Percentiles rank a stretch among this genome's conserved stretches.
Evolutionary conservation across 495 filamentous ascomycete genomes (phyloP).

Genomic region (Aspergillus affinis): DNA sequence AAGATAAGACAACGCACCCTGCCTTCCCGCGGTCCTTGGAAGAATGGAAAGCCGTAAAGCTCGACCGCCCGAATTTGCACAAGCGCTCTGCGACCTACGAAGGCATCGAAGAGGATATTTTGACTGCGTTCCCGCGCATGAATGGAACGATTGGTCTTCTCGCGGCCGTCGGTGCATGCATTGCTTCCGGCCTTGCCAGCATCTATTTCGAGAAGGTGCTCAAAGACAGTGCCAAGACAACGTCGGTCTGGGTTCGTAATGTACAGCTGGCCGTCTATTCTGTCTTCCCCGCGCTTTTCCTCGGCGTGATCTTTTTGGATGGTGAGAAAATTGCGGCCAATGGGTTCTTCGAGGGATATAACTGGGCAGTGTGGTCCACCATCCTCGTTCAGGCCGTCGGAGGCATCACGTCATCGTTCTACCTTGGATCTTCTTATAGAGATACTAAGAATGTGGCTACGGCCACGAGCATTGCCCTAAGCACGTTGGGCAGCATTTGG

Average conservation of each 20-base stretch:
- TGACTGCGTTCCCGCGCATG: constrained; percentile 61
- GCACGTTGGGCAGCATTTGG: constrained; percentile 77
- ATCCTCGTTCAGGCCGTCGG: constrained; percentile 80
- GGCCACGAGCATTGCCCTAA: constrained; percentile 83
- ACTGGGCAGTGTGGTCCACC: constrained; percentile 83
- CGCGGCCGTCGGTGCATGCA: constrained; percentile 72
- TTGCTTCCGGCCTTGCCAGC: constrained; percentile 78
- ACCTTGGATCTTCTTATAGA: constrained; percentile 70
- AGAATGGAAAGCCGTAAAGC: constrained; percentile 49
- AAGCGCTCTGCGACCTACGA: constrained; percentile 92
- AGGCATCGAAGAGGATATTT: constrained; percentile 82
- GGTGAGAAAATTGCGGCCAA: constrained; percentile 77
- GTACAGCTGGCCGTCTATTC: constrained; percentile 93
- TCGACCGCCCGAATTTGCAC: constrained; percentile 46
- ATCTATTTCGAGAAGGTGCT: constrained; percentile 96
- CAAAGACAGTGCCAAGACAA: constrained; percentile 69
- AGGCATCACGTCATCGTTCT: constrained; percentile 78
- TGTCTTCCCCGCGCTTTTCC: constrained; percentile 78
- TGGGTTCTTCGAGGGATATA: constrained; percentile 94
- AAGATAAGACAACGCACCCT: constrained; percentile 50
- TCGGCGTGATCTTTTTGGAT: constrained; percentile 84
- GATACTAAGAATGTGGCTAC: constrained; percentile 86
- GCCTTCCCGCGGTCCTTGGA: constrained; percentile 73
- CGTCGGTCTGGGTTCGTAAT: constrained; percentile 88
- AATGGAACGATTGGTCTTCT: constrained; percentile 75